Evolutionary conservation across 495 filamentous ascomycete genomes (phyloP), one percentile per base, ranked within the genome.

Genomic region (Copromyces sp.): DNA sequence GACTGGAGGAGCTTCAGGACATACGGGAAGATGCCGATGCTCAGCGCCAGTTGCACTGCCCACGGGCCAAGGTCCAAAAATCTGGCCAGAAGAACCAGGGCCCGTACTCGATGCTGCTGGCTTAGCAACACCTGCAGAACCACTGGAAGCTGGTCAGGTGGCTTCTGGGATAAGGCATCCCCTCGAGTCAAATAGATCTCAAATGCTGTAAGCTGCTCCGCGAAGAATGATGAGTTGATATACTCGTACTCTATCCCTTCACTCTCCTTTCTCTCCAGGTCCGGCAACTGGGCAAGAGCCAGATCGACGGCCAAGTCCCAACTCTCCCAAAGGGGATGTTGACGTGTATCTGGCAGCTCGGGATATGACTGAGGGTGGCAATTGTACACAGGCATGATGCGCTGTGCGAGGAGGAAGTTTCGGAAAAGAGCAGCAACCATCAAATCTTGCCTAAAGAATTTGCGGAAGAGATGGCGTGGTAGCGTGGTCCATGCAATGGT

Each of bases 1-100:
- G 96, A 98, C 78, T 98, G 96, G 35, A 99, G 85, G 42, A 99
- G 85, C 79, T 98, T 98, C 20, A 98, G 85, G 8, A 99, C 95
- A 75, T 99, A 99, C 0, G 95, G 95, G 81, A 99, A 99, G 68
- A 99, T 99, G 39, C 95, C 95, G 73, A 99, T 99, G 78, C 93
- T 97, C 29, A 99, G 83, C 8, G 95, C 95, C 65, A 98, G 87
- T 79, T 97, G 94, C 32, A 99, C 95, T 40, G 95, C 96, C 95
- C 95, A 99, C 7, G 95, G 95, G 1, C 95, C 95, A 39, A 98
- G 85, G 78, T 99, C 95, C 4, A 99, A 82, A 77, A 99, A 99
- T 65, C 93, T 93, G 75, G 93, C 95, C 0, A 99, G 88, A 17
- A 99, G 83, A 68, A 99, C 96, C 75, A 99, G 84, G 9, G 95